Base-by-base conservation (phyloP, 495 filamentous ascomycete species). In the Lineolata rhizophorae region DNA sequence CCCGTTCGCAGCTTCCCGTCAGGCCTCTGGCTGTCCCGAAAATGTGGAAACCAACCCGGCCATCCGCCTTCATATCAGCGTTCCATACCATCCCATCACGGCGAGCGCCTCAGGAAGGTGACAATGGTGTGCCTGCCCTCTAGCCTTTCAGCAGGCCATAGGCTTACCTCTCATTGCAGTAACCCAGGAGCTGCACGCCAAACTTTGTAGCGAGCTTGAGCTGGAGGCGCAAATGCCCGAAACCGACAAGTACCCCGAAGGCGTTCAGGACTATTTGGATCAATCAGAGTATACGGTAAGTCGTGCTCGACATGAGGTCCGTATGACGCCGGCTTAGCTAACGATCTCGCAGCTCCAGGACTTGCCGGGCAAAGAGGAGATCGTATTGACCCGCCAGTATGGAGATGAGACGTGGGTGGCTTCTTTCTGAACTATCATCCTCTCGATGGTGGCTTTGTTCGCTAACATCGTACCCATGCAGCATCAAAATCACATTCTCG, bases 401-500 rank as follows among this genome's bases (percentile, higher is more conserved):
- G 76, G 75, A 46, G 72, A 85, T 46, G 87, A 99, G 60, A 78
- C 67, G 80, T 90, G 56, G 53, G 71, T 16, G n/a, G 8, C 18
- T 19, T 31, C 22, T 15, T 15, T n/a, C 30, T 25, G 49, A 39
- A 4, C 26, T 29, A 2, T 27, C 18, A 17, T 17, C 17, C 32
- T 34, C 51, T 28, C 50, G 16, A 12, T 8, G 12, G 1, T 12
- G 1, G 16, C 19, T 5, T 16, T 14, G 31, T 33, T 15, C 15
- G 20, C 35, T 5, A 38, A 25, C 26, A 41, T 52, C 32, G 51
- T 34, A 24, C 17, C 12, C 6, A 24, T 5, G n/a, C 39, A 92
- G 81, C 40, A 91, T 99, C 60, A 72, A 72, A 35, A 67, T 95
- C 40, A 71, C 72, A 39, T 97, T 97, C 64, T 87, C 83, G 40